Conservation (phyloP, 2,329 filamentous ascomycete genomes). For the Botrytis cinerea region DNA sequence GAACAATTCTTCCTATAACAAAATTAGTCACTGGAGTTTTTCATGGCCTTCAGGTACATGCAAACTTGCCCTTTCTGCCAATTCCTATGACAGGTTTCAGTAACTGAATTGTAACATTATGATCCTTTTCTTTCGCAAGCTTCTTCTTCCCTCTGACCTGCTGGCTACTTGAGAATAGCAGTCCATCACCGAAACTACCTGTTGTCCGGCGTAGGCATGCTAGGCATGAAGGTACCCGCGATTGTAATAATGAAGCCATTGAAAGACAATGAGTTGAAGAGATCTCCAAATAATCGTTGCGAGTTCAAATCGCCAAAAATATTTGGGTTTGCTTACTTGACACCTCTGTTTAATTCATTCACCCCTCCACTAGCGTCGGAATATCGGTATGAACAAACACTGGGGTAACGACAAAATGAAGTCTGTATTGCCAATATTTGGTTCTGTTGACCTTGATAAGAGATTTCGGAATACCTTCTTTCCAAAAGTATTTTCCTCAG, state of each 20-base stretch:
- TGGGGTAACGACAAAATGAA: conserved; percentile 7
- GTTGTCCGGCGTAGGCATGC: conserved; percentile 38
- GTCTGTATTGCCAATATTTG: conserved; percentile 9
- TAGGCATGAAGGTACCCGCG: conserved; percentile 37
- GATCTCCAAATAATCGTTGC: neutral
- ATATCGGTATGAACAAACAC: conserved; percentile 2
- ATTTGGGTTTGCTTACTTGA: conserved; percentile 16
- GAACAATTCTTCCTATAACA: conserved; percentile 52
- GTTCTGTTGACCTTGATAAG: conserved; percentile 8
- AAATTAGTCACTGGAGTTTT: conserved; percentile 7
- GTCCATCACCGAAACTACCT: conserved; percentile 31
- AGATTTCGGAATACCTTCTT: conserved; percentile 11
- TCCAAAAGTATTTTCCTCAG: neutral
- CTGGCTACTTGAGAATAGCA: conserved; percentile 37
- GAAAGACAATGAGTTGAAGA: conserved; percentile 14
- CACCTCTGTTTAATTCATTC: conserved; percentile 9
- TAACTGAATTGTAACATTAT: conserved; percentile 51
- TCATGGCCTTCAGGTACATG: conserved; percentile 6
- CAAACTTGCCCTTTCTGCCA: conserved; percentile 47
- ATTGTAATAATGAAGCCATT: conserved; percentile 39
- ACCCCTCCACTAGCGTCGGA: conserved; percentile 16
- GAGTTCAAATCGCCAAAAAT: conserved; percentile 20
- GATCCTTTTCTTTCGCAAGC: conserved; percentile 43
- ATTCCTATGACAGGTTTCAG: conserved; percentile 54
- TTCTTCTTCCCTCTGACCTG: conserved; percentile 49